Evolutionary conservation across 2,329 filamentous ascomycete genomes (phyloP), one percentile per base, ranked within the genome.

Genomic region (Penicillium polonicum): DNA sequence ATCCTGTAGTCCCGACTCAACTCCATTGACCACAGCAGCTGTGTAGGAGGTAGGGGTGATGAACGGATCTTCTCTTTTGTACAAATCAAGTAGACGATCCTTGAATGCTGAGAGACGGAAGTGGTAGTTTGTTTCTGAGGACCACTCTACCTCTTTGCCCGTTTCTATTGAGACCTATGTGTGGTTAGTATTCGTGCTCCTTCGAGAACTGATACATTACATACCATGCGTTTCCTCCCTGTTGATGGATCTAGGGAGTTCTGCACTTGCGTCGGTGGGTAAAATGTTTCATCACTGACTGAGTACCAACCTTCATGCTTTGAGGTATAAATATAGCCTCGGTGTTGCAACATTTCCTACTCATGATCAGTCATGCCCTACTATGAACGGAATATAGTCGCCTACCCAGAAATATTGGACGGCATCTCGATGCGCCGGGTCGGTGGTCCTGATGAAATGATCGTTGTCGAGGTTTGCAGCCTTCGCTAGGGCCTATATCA

Each of bases 251-350:
- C 89, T 38, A 94, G 78, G 50, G 86, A 84, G 43, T 88, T 83
- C 68, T 91, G 85, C 27, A 97, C 85, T 68, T 87, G 80, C 7
- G 85, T 85, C 52, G 88, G 83, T 0, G 93, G 91, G 72, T 97
- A 97, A 76, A 96, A 99, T 39, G 93, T 93, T 80, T 99, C 94
- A 73, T 99, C 94, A 72, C 90, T 92, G 53, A 99, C 88, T 55
- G 90, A 94, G 74, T 99, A 99, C 94, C 94, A 99, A 2, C 94
- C 94, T 71, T 91, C 86, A 68, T 97, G 94, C 65, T 89, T 91
- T 12, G 86, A 85, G 68, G 89, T 86, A 76, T 97, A 97, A 53
- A 97, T 88, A 60, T 89, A 87, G 9, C 89, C 88, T 46, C 83
- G 81, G 54, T 92, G 86, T 68, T 88, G 83, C 58, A 99, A 80